Evolutionary conservation across 441 rosid species (phyloP).

Genomic region (Populus hybrid): DNA sequence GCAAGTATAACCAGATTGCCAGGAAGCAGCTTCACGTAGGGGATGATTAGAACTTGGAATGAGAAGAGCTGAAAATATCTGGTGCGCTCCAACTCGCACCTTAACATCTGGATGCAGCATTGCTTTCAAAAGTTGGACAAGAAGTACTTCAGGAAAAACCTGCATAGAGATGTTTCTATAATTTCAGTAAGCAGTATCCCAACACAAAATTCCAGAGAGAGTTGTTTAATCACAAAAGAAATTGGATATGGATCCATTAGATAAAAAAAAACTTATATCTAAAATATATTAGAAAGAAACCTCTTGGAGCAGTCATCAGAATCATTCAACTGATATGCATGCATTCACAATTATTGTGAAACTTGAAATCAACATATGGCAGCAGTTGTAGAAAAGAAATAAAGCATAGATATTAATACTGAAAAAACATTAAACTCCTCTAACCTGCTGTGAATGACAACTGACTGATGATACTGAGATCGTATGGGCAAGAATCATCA

Average conservation of each 20-base stretch:
- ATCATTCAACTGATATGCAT: not conserved
- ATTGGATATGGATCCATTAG: not conserved
- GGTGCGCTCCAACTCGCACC: slow-evolving; percentile 91
- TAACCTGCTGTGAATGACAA: slow-evolving; percentile 67
- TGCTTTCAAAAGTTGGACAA: slow-evolving; percentile 74
- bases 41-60: slow-evolving; percentile 55
- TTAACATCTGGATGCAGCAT: slow-evolving; percentile 89
- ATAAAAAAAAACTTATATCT: too few species aligned
- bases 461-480: slow-evolving; percentile 63
- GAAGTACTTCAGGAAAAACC: slow-evolving; percentile 89
- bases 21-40: slow-evolving; percentile 50
- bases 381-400: not conserved
- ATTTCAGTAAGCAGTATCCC: slow-evolving; percentile 15
- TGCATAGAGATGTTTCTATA: slow-evolving; percentile 26
- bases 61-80: slow-evolving; percentile 81
- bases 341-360: not conserved
- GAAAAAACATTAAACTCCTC: not conserved
- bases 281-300: not conserved
- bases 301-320: not conserved
- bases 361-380: not conserved
- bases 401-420: not conserved
- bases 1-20: slow-evolving; percentile 52
- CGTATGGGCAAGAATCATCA: slow-evolving; percentile 80
- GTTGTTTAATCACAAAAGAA: not conserved
- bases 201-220: not conserved